Conservation (phyloP, 2,329 filamentous ascomycete species). For the Talaromyces sp. region DNA sequence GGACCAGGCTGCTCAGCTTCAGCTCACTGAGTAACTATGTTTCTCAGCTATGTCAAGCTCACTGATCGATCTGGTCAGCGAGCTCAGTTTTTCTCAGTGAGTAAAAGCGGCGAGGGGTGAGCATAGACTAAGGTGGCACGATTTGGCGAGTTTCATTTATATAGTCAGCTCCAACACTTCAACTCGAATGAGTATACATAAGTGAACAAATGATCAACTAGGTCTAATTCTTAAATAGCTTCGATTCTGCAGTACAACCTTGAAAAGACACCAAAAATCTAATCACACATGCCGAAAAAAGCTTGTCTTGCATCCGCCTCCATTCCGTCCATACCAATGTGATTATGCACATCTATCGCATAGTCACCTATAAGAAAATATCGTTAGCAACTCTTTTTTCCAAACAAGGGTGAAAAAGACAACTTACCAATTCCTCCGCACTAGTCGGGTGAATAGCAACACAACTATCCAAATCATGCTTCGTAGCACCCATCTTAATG, state of each 20-base stretch:
- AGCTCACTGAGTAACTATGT: too few relatives aligned
- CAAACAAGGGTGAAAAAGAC: neutral
- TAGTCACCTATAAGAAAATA: constrained; percentile 9
- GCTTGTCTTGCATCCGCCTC: neutral
- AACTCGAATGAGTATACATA: too few relatives aligned
- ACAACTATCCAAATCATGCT: constrained; percentile 69
- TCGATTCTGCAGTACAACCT: neutral
- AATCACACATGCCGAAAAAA: neutral
- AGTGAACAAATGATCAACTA: too few relatives aligned
- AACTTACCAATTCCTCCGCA: constrained; percentile 63
- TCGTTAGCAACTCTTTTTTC: neutral
- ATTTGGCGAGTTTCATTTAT: too few relatives aligned
- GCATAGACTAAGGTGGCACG: too few relatives aligned
- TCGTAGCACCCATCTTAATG: constrained; percentile 74
- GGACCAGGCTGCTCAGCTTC: too few relatives aligned
- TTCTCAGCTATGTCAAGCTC: too few relatives aligned
- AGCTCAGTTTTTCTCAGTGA: too few relatives aligned
- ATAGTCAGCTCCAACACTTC: too few relatives aligned
- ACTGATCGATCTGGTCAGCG: too few relatives aligned
- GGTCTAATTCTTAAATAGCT: too few relatives aligned
- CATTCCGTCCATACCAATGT: neutral
- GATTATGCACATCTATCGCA: constrained; percentile 10
- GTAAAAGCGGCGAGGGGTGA: too few relatives aligned
- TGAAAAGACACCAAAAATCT: neutral
- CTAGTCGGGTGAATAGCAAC: constrained; percentile 74